Conservation (phyloP, 1,139 yeast genomes). For the Saccharomyces hybrid region DNA sequence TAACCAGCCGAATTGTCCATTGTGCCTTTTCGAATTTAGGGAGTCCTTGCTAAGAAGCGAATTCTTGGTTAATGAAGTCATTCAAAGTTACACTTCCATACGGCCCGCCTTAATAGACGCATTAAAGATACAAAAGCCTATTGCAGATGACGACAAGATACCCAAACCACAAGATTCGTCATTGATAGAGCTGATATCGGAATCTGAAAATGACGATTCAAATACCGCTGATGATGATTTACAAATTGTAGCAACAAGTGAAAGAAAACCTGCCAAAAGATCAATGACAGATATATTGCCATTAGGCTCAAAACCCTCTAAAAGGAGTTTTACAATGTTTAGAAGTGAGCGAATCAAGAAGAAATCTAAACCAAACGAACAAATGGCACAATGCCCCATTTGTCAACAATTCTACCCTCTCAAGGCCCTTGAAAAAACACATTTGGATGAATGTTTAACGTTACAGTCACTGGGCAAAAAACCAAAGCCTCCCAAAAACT, state of each 20-base stretch:
- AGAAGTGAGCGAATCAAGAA: conserved; percentile 2
- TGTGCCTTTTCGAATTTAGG: conserved; percentile 64
- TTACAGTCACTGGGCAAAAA: conserved; percentile 12
- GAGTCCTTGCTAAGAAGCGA: conserved; percentile 68
- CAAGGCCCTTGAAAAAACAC: conserved; percentile 51
- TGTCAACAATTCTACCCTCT: conserved; percentile 54
- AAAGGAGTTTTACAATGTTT: conserved; percentile 6
- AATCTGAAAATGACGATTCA: conserved; percentile 4
- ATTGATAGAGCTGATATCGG: conserved; percentile 15
- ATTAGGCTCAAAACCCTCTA: conserved; percentile 7
- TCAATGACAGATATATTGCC: conserved; percentile 1
- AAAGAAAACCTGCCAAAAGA: conserved; percentile 16
- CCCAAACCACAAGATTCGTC: conserved; percentile 6
- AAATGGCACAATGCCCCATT: conserved; percentile 57
- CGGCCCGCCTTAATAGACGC: conserved; percentile 32
- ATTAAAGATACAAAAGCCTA: conserved; percentile 4
- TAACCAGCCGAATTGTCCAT: conserved; percentile 60
- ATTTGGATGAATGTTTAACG: conserved; percentile 62
- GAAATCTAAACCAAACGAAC: conserved; percentile 8
- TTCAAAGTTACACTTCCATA: conserved; percentile 44
- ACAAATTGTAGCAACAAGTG: conserved; percentile 20
- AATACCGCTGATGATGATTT: conserved; percentile 26
- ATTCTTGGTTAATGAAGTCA: conserved; percentile 65
- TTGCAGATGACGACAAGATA: neutral
- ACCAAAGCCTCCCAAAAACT: conserved; percentile 12